Base-by-base conservation (phyloP, 345 rosid species). In the Salix exigua region DNA sequence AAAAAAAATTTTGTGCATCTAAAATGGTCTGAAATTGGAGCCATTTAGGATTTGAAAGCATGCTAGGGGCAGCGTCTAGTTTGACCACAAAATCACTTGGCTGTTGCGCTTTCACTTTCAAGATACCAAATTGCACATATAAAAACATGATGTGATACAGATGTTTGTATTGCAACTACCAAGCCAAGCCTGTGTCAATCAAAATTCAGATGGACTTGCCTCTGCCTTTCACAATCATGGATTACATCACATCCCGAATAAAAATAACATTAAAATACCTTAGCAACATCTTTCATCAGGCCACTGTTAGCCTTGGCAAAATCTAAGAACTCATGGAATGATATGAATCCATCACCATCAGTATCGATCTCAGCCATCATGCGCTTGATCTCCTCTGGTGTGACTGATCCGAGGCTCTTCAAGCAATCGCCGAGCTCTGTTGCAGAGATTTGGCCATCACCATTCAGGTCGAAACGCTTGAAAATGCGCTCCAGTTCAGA, bases 341-440 rank as follows among this genome's bases (percentile, higher is more conserved):
- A 93, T 42, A 95, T 95, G 87, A 35, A 86, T 9, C 99, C 99
- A 69, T 95, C 97, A 5, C 97, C 97, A 31, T 95, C 91, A 0
- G 96, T 91, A 70, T 95, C 99, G 31, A 95, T 93, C 87, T 93
- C 97, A 0, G 82, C 86, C 99, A 95, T 95, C 99, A 93, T 95
- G 25, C 90, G 83, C 37, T 86, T 84, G 25, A 91, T 51, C 75
- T 95, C 99, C 0, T 89, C 99, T 0, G 46, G 60, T 0, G 93
- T 87, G 78, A 89, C 90, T 0, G 93, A 85, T 1, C 93, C 92
- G 1, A 93, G 93, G 10, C 86, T 75, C 87, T 91, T 89, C 72
- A 91, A 78, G 51, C 94, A 84, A 5, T 91, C 94, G 6, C 93
- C 96, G 1, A 95, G 91, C 92, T 93, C 97, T 0, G 89, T 0